Base-by-base conservation (phyloP, 2,329 filamentous ascomycete genomes). In the Emergomyces orientalis region DNA sequence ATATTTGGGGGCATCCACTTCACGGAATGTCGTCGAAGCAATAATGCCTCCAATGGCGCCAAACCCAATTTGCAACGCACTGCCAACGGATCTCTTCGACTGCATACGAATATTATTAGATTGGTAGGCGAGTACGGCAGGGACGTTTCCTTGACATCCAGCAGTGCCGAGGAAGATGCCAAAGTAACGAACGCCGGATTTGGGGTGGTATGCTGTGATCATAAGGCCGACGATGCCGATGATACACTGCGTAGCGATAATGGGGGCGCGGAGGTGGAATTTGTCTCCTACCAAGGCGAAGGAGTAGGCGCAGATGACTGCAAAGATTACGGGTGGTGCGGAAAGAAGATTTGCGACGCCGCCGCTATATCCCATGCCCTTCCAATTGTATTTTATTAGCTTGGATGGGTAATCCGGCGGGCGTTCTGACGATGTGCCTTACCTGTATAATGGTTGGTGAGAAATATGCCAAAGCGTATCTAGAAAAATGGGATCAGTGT, bases 21-120 rank as follows among this genome's bases (percentile, higher is more conserved):
- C 30, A 67, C 84, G 80, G 75, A 90, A 91, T 9, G 90, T 84
- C 61, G 88, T 77, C 65, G 82, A 84, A 19, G 87, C 88, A 1
- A 84, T 81, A 65, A 91, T 91, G 39, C 88, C 88, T 37, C 88
- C 88, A 22, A 91, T 77, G 2, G 87, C 88, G 5, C 88, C 88
- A 57, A 88, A 85, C 1, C 86, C 87, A 4, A 92, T 87, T 4
- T 90, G 81, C 0, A 86, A 86, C 3, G 88, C 87, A 62, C 84
- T 88, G 72, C 84, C 86, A 68, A 91, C 86, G 0, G 88, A 88
- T 51, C 89, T 84, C 79, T 91, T 91, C 87, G 88, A 91, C 76
- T 91, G 56, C 56, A 59, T n/a, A 2, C 88, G 84, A 70, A 92
- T 86, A 74, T 92, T 92, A 76, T 91, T 91, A 54, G 88, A 87